A percentile compares a stretch with the other conserved stretches of the same genome.
Evolutionary conservation across 1,284 basidiomycete species (phyloP).

Genomic region (Apiotrichum sp.): DNA sequence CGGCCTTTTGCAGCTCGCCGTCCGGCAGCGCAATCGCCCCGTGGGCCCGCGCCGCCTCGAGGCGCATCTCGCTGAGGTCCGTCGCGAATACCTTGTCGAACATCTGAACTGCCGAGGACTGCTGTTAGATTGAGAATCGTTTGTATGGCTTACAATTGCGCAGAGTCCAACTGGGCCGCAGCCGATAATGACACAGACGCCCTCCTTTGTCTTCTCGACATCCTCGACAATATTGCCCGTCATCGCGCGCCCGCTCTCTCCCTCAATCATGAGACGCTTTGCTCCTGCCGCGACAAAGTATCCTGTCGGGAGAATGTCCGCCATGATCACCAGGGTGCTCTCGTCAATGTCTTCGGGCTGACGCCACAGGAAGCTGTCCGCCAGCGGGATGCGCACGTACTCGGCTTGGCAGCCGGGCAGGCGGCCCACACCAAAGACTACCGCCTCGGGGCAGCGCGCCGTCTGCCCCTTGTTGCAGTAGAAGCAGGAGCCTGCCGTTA

Average conservation of each 20-base stretch:
- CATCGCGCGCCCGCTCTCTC: background rate
- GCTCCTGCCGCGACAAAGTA: constrained; percentile 48
- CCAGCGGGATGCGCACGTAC: constrained; percentile 66
- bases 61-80: constrained; percentile 24
- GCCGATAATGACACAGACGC: constrained; percentile 37
- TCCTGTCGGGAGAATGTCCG: constrained; percentile 49
- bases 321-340: constrained; percentile 46
- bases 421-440: constrained; percentile 52
- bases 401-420: constrained; percentile 71
- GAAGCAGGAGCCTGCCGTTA: constrained; percentile 24
- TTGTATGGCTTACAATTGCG: constrained; percentile 25
- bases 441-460: constrained; percentile 61
- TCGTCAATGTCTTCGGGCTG: constrained; percentile 40
- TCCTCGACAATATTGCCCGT: constrained; percentile 5
- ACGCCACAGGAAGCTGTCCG: constrained; percentile 44
- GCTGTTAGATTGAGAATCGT: too few species aligned
- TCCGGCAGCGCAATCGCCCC: constrained; percentile 41
- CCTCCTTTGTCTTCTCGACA: constrained; percentile 6
- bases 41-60: constrained; percentile 31
- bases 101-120: constrained; percentile 40
- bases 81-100: constrained; percentile 39
- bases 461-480: constrained; percentile 71
- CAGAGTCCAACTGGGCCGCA: constrained; percentile 49
- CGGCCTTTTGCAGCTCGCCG: constrained; percentile 22
- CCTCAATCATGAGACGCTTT: constrained; percentile 20